Evolutionary conservation across 768 basidiomycete genomes (phyloP), one percentile per base, ranked within the genome.

Genomic region (Amanita subjunquillea): DNA sequence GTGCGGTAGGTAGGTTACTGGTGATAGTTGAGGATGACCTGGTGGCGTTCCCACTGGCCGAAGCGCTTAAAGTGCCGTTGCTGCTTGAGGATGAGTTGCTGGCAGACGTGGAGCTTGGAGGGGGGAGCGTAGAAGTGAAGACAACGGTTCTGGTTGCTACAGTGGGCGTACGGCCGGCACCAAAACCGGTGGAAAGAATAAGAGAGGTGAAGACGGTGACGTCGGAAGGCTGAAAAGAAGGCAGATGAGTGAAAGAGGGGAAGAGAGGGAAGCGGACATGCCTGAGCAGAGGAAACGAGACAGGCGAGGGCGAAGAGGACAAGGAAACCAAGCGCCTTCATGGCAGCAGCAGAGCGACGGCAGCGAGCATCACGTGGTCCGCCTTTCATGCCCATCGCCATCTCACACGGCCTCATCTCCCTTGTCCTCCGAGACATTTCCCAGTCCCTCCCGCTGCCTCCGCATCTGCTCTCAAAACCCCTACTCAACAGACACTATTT

Each of bases 401-500:
- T 78, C 55, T 58, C 67, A 2, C 60, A 67, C 5, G 67, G 72
- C 47, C 59, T 71, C 6, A 64, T 83, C 52, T 61, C 72, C 42
- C 63, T 75, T 56, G 58, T 82, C 39, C 76, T 87, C 29, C 30
- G 9, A 30, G 30, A 82, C 62, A 78, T 87, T 54, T 32, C 76
- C 79, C 3, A 70, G 80, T 43, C 58, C 64, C 15, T 65, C 65
- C n/a, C 71, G 73, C 63, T 89, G 37, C 85, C 86, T 1, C 67
- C 72, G 0, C 75, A 83, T 62, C 72, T 87, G 44, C 58, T 88
- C 53, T 86, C 85, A 1, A 64, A 63, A 4, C 68, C 78, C 17
- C 76, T 87, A 30, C 69, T 71, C 3, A 80, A 85, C 62, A 72
- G 86, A 36, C 85, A 87, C 62, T 76, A 71, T 59, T 83, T 85